phyloP scores from a whole-genome alignment of 768 basidiomycete genomes.

The Hygrocybe coccinea region DNA sequence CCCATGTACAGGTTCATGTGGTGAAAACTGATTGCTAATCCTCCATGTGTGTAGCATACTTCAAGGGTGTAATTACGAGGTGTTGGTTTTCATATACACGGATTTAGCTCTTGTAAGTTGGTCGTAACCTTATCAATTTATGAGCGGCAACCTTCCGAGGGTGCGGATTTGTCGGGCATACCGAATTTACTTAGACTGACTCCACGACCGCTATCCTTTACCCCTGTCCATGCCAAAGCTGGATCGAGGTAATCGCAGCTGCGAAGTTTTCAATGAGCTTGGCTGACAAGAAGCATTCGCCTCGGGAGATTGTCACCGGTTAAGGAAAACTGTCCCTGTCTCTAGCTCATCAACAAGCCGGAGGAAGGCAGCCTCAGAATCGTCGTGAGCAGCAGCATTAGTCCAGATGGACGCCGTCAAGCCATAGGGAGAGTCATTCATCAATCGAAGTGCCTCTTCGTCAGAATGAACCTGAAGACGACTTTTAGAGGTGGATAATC shows the following conservation, averaged over 20 bases:
- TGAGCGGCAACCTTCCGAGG: background rate
- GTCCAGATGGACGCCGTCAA: slow-evolving; percentile 97
- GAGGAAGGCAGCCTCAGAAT: slow-evolving; percentile 67
- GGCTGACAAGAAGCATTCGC: background rate
- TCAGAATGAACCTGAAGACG: slow-evolving; percentile 64
- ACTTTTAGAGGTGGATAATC: background rate
- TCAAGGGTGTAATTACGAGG: slow-evolving; percentile 23
- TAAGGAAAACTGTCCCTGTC: slow-evolving; percentile 90
- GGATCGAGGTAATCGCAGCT: slow-evolving; percentile 91
- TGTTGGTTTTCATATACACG: slow-evolving; percentile 79
- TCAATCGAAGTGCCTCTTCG: slow-evolving; percentile 80
- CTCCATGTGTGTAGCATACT: too few relatives aligned
- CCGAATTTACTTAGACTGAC: slow-evolving; percentile 88
- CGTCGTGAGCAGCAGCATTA: slow-evolving; percentile 50
- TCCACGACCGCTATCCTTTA: slow-evolving; percentile 89
- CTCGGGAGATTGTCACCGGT: slow-evolving; percentile 45
- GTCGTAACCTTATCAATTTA: slow-evolving; percentile 60
- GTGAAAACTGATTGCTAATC: background rate
- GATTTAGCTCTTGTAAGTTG: slow-evolving; percentile 78
- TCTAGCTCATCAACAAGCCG: slow-evolving; percentile 66
- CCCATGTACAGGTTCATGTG: background rate
- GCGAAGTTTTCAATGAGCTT: background rate
- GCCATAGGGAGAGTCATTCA: slow-evolving; percentile 97
- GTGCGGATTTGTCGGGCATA: slow-evolving; percentile 30
- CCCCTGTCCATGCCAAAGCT: slow-evolving; percentile 89